Percentiles rank a stretch among this genome's conserved stretches.
phyloP scores from a whole-genome alignment of 768 basidiomycete species.

The Russula brevipes region DNA sequence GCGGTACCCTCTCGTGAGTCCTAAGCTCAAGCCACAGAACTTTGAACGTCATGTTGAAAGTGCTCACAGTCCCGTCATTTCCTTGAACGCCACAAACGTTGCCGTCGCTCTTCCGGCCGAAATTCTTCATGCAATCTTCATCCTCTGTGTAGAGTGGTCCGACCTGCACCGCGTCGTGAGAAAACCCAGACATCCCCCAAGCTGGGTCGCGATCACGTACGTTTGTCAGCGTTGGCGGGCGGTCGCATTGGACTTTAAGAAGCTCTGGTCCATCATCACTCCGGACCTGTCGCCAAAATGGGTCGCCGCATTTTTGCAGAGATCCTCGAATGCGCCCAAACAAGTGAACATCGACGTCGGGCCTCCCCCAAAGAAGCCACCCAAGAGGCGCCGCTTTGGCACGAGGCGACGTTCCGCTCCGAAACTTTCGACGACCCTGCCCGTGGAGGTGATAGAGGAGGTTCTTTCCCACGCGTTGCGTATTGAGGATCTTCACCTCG shows the following conservation, averaged over 20 bases:
- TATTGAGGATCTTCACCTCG: background rate
- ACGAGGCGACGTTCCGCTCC: background rate
- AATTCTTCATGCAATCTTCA: conserved; percentile 4
- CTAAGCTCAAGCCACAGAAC: background rate
- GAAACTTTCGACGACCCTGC: background rate
- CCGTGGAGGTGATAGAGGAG: background rate
- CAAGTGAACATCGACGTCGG: background rate
- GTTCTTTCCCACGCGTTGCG: background rate
- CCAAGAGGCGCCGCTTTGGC: background rate
- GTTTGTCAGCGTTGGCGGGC: conserved; percentile 7
- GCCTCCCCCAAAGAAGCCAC: background rate
- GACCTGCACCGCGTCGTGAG: background rate
- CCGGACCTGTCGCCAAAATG: conserved; percentile 5
- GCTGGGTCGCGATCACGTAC: conserved; percentile 5
- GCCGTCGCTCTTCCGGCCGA: background rate
- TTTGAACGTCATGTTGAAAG: background rate
- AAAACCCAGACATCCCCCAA: background rate
- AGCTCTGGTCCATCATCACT: conserved; percentile 5
- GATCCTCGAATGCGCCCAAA: background rate
- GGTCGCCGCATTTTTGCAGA: background rate
- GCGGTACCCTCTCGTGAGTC: background rate
- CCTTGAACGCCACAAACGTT: background rate
- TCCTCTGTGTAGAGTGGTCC: background rate
- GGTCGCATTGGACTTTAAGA: background rate
- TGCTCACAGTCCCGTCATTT: background rate